These are phyloP conservation scores for Microsporum audouinii DNA, from an alignment of 2,329 filamentous ascomycete species.

Conservation along the genomic window DNA sequence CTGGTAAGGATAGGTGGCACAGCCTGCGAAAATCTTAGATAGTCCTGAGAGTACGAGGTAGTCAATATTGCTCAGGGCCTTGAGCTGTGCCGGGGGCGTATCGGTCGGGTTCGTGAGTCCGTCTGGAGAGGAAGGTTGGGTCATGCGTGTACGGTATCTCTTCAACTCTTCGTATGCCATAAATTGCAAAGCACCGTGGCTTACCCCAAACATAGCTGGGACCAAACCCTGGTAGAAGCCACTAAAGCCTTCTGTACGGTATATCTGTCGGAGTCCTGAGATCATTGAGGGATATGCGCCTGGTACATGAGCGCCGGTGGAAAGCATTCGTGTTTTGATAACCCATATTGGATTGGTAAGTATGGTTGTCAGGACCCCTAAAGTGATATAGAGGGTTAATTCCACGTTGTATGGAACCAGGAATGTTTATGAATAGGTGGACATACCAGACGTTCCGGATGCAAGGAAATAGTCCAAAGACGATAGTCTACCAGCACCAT, in stretches of 20 bases:
- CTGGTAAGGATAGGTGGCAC: conserved; percentile 87
- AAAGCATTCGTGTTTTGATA: conserved; percentile 93
- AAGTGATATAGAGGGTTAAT: conserved; percentile 12
- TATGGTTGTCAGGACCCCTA: conserved; percentile 63
- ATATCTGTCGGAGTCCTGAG: conserved; percentile 57
- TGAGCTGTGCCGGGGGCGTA: background rate
- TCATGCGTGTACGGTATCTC: conserved; percentile 43
- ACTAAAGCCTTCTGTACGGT: conserved; percentile 56
- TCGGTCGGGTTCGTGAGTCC: background rate
- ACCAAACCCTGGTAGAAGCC: conserved; percentile 84
- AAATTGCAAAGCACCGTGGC: conserved; percentile 90
- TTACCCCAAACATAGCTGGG: conserved; percentile 73
- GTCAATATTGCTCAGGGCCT: conserved; percentile 54
- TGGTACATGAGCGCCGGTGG: conserved; percentile 59
- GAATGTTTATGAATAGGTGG: background rate
- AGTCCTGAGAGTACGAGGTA: conserved; percentile 69
- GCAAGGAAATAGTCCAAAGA: conserved; percentile 70
- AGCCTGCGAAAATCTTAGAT: conserved; percentile 81
- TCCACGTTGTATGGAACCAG: background rate
- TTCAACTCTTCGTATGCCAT: conserved; percentile 78
- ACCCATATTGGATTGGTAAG: conserved; percentile 97
- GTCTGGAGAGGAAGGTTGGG: background rate
- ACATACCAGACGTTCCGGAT: conserved; percentile 49
- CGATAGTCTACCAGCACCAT: conserved; percentile 33
- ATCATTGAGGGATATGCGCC: conserved; percentile 74